phyloP scores from a whole-genome alignment of 2,329 filamentous ascomycete genomes.

The Blastomyces percursus region DNA sequence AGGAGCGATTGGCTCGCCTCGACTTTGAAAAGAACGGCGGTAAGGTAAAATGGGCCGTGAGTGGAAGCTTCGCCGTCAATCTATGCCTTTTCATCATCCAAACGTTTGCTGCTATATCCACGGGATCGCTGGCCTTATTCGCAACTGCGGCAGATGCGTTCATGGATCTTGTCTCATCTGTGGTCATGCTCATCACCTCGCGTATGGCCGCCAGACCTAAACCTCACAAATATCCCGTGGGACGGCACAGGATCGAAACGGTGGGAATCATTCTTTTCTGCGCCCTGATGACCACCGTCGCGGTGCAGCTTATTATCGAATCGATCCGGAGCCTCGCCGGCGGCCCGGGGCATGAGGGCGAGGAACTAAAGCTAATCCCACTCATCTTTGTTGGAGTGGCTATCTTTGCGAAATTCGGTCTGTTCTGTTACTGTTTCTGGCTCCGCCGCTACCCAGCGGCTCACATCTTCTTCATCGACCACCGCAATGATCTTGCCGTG shows the following conservation, averaged over 20 bases:
- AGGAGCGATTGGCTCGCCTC: constrained; percentile 42
- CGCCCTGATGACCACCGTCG: constrained; percentile 55
- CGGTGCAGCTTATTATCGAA: constrained; percentile 51
- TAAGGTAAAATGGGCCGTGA: constrained; percentile 45
- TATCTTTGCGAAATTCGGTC: constrained; percentile 22
- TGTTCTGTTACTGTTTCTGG: constrained; percentile 17
- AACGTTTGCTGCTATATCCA: constrained; percentile 48
- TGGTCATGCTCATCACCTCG: constrained; percentile 52
- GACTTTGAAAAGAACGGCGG: constrained; percentile 42
- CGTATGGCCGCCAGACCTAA: constrained; percentile 49
- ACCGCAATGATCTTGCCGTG: constrained; percentile 47
- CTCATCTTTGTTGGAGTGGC: constrained; percentile 44
- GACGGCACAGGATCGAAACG: constrained; percentile 52
- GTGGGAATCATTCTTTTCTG: constrained; percentile 57
- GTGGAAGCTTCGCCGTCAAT: constrained; percentile 42
- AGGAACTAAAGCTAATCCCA: constrained; percentile 43
- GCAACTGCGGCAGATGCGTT: constrained; percentile 57
- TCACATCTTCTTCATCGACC: constrained; percentile 35
- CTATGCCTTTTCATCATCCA: constrained; percentile 48
- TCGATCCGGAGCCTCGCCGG: constrained; percentile 43
- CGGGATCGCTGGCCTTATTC: constrained; percentile 51
- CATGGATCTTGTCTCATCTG: constrained; percentile 54
- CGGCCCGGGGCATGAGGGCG: constrained; percentile 33
- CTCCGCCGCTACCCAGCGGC: constrained; percentile 15
- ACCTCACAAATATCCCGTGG: constrained; percentile 53